phyloP scores from a whole-genome alignment of 768 basidiomycete genomes.

The Lentinula detonsa region DNA sequence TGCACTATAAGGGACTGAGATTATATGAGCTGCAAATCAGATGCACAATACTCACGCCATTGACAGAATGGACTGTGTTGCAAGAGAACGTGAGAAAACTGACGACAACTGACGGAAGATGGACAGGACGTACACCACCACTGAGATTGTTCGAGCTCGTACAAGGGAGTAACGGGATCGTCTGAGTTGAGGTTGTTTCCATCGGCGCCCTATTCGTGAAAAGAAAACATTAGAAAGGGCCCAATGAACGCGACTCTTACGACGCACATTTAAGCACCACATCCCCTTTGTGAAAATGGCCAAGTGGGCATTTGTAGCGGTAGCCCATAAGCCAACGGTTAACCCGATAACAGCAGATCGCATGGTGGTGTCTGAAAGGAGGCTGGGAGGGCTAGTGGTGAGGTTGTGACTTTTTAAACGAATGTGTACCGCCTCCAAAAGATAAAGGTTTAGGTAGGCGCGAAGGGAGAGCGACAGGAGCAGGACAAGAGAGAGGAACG shows the following conservation, averaged over 20 bases:
- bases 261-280: conserved; percentile 9
- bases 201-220: not conserved
- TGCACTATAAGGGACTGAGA: not conserved
- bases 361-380: not conserved
- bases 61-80: not conserved
- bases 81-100: not conserved
- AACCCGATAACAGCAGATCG: not conserved
- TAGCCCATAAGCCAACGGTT: conserved; percentile 4
- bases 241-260: not conserved
- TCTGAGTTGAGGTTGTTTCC: conserved; percentile 6
- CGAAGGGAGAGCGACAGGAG: not conserved
- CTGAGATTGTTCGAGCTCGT: not conserved
- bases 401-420: not conserved
- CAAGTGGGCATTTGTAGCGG: conserved; percentile 14
- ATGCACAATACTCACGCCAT: not conserved
- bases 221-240: not conserved
- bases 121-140: conserved; percentile 7
- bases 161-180: conserved; percentile 4
- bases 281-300: conserved; percentile 10
- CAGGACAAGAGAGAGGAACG: not conserved
- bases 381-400: not conserved
- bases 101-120: not conserved
- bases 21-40: not conserved
- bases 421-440: conserved; percentile 1
- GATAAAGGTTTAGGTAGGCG: not conserved